Percentiles rank a stretch among this genome's conserved stretches.
phyloP scores from a whole-genome alignment of 2,329 filamentous ascomycete species.

The Intubia oerlemansii region DNA sequence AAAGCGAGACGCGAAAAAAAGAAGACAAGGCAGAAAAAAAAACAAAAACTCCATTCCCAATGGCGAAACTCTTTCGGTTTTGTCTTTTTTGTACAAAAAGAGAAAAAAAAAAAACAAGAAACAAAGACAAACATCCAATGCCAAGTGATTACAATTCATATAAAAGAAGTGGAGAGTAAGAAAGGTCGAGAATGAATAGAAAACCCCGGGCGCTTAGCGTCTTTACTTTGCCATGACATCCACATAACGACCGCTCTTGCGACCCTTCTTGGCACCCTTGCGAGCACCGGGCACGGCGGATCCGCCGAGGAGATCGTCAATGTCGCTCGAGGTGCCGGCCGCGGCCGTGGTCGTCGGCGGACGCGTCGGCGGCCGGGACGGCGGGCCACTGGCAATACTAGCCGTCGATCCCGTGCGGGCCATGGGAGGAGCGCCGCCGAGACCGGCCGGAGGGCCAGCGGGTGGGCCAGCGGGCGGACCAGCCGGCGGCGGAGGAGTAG shows the following conservation, averaged over 20 bases:
- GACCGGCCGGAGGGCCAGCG: conserved; percentile 11
- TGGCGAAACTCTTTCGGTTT: too few relatives aligned
- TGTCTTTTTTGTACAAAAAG: too few relatives aligned
- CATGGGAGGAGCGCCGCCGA: conserved; percentile 8
- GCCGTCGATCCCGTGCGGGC: conserved; percentile 23
- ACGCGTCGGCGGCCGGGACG: conserved; percentile 52
- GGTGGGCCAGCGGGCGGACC: conserved; percentile 11
- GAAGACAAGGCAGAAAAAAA: too few relatives aligned
- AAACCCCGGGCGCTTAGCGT: too few relatives aligned
- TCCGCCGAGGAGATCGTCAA: conserved; percentile 76
- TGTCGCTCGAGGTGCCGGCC: too few relatives aligned
- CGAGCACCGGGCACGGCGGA: conserved; percentile 34
- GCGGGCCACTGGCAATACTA: conserved; percentile 26
- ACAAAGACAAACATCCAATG: neutral
- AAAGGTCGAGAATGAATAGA: too few relatives aligned
- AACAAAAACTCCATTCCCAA: too few relatives aligned
- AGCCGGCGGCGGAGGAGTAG: conserved; percentile 29
- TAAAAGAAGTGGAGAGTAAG: neutral
- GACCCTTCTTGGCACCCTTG: conserved; percentile 46
- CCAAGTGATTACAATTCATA: neutral
- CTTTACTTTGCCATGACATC: conserved; percentile 92
- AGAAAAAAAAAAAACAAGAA: neutral
- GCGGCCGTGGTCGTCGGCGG: neutral
- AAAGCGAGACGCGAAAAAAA: too few relatives aligned
- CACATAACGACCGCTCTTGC: conserved; percentile 76